Conservation (phyloP, 2,329 filamentous ascomycete species). For the Cercospora brassicicola region DNA sequence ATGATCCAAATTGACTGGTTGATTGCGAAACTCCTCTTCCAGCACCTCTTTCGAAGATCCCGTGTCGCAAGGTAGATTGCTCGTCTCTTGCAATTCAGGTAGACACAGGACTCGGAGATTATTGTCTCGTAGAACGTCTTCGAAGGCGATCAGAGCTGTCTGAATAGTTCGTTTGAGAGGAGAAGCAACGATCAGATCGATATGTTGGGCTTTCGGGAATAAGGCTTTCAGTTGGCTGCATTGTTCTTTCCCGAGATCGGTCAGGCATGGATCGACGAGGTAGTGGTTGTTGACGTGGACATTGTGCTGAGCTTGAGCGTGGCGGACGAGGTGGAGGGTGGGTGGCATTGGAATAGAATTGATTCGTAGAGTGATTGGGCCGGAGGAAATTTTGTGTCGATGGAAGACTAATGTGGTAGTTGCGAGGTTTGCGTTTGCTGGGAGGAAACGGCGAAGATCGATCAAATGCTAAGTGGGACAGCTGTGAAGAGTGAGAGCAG, state of each 20-base stretch:
- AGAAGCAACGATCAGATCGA: slow-evolving; percentile 73
- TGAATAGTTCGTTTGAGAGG: slow-evolving; percentile 78
- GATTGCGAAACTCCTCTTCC: slow-evolving; percentile 59
- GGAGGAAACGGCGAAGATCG: background rate
- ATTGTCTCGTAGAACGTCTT: slow-evolving; percentile 50
- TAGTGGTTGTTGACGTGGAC: slow-evolving; percentile 66
- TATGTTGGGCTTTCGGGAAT: slow-evolving; percentile 65
- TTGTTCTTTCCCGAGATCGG: slow-evolving; percentile 72
- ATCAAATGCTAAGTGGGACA: background rate
- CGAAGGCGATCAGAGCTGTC: slow-evolving; percentile 72
- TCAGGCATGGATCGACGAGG: slow-evolving; percentile 76
- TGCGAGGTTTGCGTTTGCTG: background rate
- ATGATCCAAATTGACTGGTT: slow-evolving; percentile 62
- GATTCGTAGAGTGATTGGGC: background rate
- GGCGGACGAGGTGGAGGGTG: slow-evolving; percentile 66
- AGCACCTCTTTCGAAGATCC: slow-evolving; percentile 62
- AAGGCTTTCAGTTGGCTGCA: slow-evolving; percentile 61
- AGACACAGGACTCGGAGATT: slow-evolving; percentile 62
- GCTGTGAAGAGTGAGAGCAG: background rate
- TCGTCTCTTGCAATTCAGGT: slow-evolving; percentile 77
- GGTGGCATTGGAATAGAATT: slow-evolving; percentile 35
- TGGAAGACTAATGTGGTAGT: background rate
- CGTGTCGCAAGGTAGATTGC: slow-evolving; percentile 71
- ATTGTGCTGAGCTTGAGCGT: slow-evolving; percentile 78
- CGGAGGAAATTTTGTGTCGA: background rate